These are phyloP conservation scores for Penicillium sp. DNA, from an alignment of 2,329 filamentous ascomycete species.

Conservation along the genomic window DNA sequence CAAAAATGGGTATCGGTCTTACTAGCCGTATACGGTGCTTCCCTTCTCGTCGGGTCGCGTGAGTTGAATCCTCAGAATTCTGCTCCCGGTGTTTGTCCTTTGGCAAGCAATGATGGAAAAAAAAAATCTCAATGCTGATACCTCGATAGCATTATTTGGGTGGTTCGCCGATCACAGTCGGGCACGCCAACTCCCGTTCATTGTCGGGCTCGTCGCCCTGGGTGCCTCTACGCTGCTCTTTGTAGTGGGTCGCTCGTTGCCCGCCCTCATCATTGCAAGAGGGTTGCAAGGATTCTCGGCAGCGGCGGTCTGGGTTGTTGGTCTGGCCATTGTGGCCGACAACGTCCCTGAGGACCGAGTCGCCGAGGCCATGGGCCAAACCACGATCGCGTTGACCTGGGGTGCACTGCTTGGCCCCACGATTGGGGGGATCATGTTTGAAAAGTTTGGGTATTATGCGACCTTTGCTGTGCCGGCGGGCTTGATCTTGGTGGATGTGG, in stretches of 20 bases:
- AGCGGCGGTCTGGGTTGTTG: slow-evolving; percentile 56
- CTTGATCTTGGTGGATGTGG: slow-evolving; percentile 52
- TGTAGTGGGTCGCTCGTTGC: slow-evolving; percentile 45
- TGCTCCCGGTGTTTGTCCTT: background rate
- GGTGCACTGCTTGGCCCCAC: slow-evolving; percentile 53
- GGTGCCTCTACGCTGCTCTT: slow-evolving; percentile 51
- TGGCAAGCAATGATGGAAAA: no score
- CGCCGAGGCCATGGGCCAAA: slow-evolving; percentile 54
- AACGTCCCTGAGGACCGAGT: slow-evolving; percentile 53
- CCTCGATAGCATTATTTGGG: slow-evolving; percentile 12
- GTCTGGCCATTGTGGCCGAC: slow-evolving; percentile 54
- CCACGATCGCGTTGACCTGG: slow-evolving; percentile 49
- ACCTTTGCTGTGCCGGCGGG: slow-evolving; percentile 36
- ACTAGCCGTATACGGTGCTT: slow-evolving; percentile 63
- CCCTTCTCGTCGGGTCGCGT: slow-evolving; percentile 49
- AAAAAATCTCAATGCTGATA: no score
- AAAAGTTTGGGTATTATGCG: slow-evolving; percentile 22
- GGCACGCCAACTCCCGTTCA: slow-evolving; percentile 49
- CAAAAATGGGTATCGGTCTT: slow-evolving; percentile 67
- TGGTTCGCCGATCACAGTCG: slow-evolving; percentile 45
- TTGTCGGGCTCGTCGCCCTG: slow-evolving; percentile 50
- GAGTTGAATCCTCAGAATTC: slow-evolving; percentile 4
- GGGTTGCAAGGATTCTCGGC: slow-evolving; percentile 53
- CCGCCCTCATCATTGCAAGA: slow-evolving; percentile 47
- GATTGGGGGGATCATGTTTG: slow-evolving; percentile 54